Evolutionary conservation across 345 rosid species (phyloP).

Genomic region (Limnanthes douglasii): DNA sequence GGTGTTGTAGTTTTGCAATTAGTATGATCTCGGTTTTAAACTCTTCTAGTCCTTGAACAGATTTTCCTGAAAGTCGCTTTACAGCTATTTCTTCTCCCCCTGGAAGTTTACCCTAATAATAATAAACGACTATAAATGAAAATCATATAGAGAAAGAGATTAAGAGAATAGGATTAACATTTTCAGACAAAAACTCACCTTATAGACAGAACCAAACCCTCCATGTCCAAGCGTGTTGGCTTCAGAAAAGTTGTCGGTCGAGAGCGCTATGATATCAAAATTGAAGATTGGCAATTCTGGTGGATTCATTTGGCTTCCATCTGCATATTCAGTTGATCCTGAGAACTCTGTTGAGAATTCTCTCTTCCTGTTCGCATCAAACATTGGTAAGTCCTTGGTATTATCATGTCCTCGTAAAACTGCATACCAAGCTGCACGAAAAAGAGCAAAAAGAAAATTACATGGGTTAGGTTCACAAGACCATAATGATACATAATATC

Average conservation of each 20-base stretch:
- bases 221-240: slow-evolving; percentile 20
- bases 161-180: neutral
- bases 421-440: no score
- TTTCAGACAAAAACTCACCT: slow-evolving; percentile 7
- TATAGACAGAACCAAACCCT: slow-evolving; percentile 20
- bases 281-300: slow-evolving; percentile 15
- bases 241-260: slow-evolving; percentile 14
- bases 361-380: slow-evolving; percentile 11
- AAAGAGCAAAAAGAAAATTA: no score
- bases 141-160: slow-evolving; percentile 1
- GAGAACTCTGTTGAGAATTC: slow-evolving; percentile 10
- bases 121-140: slow-evolving; percentile 1
- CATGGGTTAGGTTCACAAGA: slow-evolving; percentile 59
- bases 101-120: slow-evolving; percentile 38
- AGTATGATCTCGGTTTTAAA: slow-evolving; percentile 44
- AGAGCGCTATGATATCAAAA: slow-evolving; percentile 7
- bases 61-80: slow-evolving; percentile 37
- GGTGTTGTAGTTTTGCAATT: slow-evolving; percentile 48
- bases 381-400: slow-evolving; percentile 9
- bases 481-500: no score
- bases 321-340: slow-evolving; percentile 17
- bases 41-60: slow-evolving; percentile 48
- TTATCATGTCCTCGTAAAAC: no score
- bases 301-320: slow-evolving; percentile 20
- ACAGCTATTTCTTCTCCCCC: slow-evolving; percentile 58